A percentile compares a stretch with the other conserved stretches of the same genome.
These are phyloP conservation scores for Thermothielavioides terrestris DNA, from an alignment of 495 filamentous ascomycete genomes.

Conservation along the genomic window DNA sequence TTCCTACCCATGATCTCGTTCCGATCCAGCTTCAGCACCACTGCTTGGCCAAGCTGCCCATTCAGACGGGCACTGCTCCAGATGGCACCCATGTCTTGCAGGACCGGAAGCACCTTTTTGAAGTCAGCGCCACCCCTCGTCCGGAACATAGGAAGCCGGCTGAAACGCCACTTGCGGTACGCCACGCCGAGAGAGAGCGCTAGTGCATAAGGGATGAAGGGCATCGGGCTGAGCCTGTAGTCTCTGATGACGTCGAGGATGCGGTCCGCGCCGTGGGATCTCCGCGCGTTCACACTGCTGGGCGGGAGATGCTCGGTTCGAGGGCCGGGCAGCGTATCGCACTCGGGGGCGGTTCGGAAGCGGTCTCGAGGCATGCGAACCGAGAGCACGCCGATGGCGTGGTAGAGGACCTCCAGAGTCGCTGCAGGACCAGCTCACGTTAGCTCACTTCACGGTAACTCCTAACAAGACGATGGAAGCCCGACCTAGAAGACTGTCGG, in stretches of 20 bases:
- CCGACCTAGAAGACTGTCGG: conserved; percentile 40
- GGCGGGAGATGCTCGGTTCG: conserved; percentile 43
- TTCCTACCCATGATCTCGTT: background rate
- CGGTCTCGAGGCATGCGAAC: conserved; percentile 30
- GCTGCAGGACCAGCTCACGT: conserved; percentile 26
- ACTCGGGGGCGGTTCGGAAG: conserved; percentile 19
- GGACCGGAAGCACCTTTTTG: conserved; percentile 46
- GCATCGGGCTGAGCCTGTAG: conserved; percentile 47
- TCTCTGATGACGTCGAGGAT: conserved; percentile 53
- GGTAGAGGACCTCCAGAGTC: conserved; percentile 60
- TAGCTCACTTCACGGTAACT: background rate
- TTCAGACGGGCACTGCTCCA: conserved; percentile 59
- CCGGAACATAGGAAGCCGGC: conserved; percentile 53
- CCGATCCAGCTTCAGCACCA: conserved; percentile 17
- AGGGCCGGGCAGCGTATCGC: conserved; percentile 18
- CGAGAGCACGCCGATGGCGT: conserved; percentile 57
- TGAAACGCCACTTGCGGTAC: conserved; percentile 63
- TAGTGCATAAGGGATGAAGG: conserved; percentile 60
- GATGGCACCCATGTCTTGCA: conserved; percentile 46
- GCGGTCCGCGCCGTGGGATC: conserved; percentile 55
- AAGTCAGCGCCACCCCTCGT: conserved; percentile 53
- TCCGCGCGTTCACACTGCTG: conserved; percentile 46
- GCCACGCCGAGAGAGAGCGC: conserved; percentile 59
- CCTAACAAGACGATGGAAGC: background rate
- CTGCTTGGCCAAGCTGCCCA: conserved; percentile 44